A percentile compares a stretch with the other conserved stretches of the same genome.
Evolutionary conservation across 345 rosid genomes (phyloP).

Genomic region (Abelmoschus esculentus): DNA sequence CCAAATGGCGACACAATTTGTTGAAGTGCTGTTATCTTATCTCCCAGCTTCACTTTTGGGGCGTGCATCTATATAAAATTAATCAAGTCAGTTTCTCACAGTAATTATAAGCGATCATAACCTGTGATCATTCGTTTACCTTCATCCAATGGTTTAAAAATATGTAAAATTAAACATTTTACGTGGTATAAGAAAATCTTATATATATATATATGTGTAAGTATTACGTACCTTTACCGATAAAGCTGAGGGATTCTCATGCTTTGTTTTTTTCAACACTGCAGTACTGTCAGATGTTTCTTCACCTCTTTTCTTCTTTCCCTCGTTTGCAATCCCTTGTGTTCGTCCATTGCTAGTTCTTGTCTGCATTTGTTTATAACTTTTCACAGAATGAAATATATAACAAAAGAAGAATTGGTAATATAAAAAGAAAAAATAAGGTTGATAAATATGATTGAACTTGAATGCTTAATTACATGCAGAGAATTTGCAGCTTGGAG

Average conservation of each 20-base stretch:
- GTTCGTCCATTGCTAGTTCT: constrained; percentile 23
- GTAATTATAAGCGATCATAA: neutral
- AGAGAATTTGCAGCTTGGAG: constrained; percentile 26
- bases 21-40: constrained; percentile 81
- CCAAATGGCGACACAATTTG: constrained; percentile 99
- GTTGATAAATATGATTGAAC: constrained; percentile 5
- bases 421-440: neutral
- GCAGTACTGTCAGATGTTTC: constrained; percentile 36
- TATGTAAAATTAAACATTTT: too few relatives aligned
- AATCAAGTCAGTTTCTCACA: neutral
- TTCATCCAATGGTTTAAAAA: too few relatives aligned
- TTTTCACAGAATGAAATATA: neutral
- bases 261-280: constrained; percentile 45
- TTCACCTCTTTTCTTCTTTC: constrained; percentile 60
- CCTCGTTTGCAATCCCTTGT: constrained; percentile 38
- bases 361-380: constrained; percentile 23
- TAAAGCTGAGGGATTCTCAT: constrained; percentile 42
- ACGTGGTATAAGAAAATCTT: too few relatives aligned
- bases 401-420: neutral
- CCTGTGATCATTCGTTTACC: neutral
- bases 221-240: constrained; percentile 43
- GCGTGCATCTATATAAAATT: constrained; percentile 33
- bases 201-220: too few relatives aligned
- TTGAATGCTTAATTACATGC: constrained; percentile 20
- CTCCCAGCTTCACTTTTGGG: constrained; percentile 82